These are phyloP conservation scores for Rubia peregrina DNA, from an alignment of 305 asterid genomes.

Conservation along the genomic window DNA sequence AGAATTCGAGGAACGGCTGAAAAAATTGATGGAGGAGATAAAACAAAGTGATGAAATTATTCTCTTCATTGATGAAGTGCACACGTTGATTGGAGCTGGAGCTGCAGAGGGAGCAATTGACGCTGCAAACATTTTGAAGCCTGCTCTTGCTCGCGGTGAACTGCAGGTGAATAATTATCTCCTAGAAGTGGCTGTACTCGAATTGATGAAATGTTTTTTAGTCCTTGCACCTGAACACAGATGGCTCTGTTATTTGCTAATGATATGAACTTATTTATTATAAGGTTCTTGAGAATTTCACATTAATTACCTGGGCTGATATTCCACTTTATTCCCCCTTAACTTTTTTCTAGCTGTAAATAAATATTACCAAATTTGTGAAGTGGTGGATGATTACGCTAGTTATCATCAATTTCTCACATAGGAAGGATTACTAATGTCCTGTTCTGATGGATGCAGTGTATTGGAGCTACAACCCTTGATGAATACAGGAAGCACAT, in stretches of 20 bases:
- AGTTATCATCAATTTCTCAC: too few species aligned
- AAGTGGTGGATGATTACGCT: not conserved
- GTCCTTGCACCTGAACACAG: not conserved
- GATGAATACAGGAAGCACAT: conserved; percentile 94
- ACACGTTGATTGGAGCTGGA: conserved; percentile 97
- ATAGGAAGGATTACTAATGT: not conserved
- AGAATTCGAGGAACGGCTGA: conserved; percentile 93
- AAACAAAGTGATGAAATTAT: conserved; percentile 90
- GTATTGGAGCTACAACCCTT: conserved; percentile 95
- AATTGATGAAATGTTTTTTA: not conserved
- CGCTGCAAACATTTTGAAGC: conserved; percentile 96
- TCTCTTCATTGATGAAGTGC: conserved; percentile 96
- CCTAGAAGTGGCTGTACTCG: not conserved
- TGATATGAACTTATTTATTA: not conserved
- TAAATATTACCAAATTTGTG: not conserved
- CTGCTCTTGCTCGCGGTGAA: conserved; percentile 97
- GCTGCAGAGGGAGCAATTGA: conserved; percentile 99
- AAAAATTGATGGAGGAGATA: conserved; percentile 96
- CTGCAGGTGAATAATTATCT: conserved; percentile 48
- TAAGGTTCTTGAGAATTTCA: not conserved
- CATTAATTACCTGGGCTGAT: not conserved
- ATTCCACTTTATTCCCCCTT: not conserved
- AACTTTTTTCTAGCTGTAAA: not conserved
- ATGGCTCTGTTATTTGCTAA: not conserved
- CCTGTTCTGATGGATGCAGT: conserved; percentile 31